Evolutionary conservation across 108 stramenopile species (phyloP).

Genomic region (Skeletonema potamos): DNA sequence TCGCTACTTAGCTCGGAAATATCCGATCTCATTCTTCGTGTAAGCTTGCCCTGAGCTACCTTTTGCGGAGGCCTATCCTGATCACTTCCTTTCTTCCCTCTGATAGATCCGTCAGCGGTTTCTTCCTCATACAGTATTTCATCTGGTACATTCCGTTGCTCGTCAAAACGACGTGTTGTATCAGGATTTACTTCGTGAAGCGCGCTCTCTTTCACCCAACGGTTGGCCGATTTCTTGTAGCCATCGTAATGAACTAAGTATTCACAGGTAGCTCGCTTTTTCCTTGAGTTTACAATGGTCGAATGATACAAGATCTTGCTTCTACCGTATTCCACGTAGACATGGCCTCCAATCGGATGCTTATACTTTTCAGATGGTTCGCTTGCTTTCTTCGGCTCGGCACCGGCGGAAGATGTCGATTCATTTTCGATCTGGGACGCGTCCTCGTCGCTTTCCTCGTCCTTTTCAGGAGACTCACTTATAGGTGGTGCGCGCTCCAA

Average conservation of each 20-base stretch:
- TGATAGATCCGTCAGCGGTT: neutral
- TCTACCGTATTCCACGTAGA: slow-evolving; percentile 47
- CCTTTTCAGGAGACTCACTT: slow-evolving; percentile 12
- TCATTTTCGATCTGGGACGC: slow-evolving; percentile 8
- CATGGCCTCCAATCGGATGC: slow-evolving; percentile 34
- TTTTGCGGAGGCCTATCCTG: neutral
- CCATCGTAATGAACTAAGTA: slow-evolving; percentile 55
- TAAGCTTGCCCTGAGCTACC: slow-evolving; percentile 14
- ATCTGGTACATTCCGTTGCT: slow-evolving; percentile 21
- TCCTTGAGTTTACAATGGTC: slow-evolving; percentile 36
- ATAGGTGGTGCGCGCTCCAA: neutral
- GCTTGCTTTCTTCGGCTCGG: neutral
- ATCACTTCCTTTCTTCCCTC: neutral
- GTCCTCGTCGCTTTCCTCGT: slow-evolving; percentile 7
- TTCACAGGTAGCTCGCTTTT: slow-evolving; percentile 23
- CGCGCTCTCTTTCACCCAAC: slow-evolving; percentile 50
- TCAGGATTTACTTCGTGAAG: slow-evolving; percentile 37
- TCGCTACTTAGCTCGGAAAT: slow-evolving; percentile 19
- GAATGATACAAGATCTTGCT: slow-evolving; percentile 39
- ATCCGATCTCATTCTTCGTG: slow-evolving; percentile 24
- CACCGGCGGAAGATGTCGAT: neutral
- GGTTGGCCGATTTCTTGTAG: slow-evolving; percentile 47
- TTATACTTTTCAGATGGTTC: slow-evolving; percentile 11
- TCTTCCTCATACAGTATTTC: neutral
- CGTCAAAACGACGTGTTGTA: slow-evolving; percentile 36